Percentiles rank a stretch among this genome's conserved stretches.
phyloP scores from a whole-genome alignment of 148 eudicot genomes.

The Camellia granthamiana region DNA sequence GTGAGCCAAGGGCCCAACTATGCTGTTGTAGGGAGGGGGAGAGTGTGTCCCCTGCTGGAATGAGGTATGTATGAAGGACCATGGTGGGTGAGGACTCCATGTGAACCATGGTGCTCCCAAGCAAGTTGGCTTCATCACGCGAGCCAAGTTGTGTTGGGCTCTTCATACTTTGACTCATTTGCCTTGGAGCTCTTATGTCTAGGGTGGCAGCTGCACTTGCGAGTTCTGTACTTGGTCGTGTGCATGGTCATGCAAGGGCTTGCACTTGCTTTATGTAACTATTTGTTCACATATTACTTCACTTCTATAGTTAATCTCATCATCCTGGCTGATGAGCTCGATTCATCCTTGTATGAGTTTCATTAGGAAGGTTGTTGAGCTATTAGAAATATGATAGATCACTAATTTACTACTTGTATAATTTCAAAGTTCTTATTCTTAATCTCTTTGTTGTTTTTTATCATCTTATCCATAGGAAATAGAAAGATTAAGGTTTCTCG shows the following conservation, averaged over 20 bases:
- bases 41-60: too few relatives aligned
- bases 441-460: not conserved
- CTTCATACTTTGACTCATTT: too few relatives aligned
- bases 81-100: too few relatives aligned
- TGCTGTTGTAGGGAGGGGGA: too few relatives aligned
- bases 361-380: not conserved
- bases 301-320: not conserved
- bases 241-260: not conserved
- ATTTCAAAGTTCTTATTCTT: not conserved
- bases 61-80: too few relatives aligned
- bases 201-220: too few relatives aligned
- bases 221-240: not conserved
- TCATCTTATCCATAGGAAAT: conserved; percentile 44
- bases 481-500: conserved; percentile 43
- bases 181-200: too few relatives aligned
- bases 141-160: too few relatives aligned
- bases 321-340: too few relatives aligned
- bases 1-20: too few relatives aligned
- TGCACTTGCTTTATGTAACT: not conserved
- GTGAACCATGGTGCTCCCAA: too few relatives aligned
- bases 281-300: not conserved
- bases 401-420: not conserved
- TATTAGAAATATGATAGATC: not conserved
- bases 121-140: too few relatives aligned
- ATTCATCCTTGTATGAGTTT: not conserved